Conservation (phyloP, 225 moss, liverwort and hornwort species). For the Anthoceros angustus region DNA sequence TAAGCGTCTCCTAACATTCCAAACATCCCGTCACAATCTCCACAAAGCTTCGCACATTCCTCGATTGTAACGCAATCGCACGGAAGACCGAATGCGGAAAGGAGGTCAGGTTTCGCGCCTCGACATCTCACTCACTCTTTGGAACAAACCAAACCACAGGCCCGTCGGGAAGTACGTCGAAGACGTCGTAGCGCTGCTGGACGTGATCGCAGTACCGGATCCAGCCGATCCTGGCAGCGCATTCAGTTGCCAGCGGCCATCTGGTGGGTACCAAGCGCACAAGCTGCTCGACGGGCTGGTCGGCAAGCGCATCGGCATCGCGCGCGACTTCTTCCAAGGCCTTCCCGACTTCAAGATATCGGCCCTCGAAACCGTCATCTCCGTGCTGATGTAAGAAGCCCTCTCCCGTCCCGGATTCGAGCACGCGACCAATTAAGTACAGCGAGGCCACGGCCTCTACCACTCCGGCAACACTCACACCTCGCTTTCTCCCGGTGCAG, state of each 20-base stretch:
- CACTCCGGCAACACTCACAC: background rate
- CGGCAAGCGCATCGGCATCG: constrained; percentile 6
- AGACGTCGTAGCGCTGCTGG: background rate
- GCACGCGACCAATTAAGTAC: background rate
- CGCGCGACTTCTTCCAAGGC: background rate
- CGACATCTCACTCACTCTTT: too few relatives aligned
- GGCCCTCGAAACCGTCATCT: background rate
- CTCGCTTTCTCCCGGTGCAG: background rate
- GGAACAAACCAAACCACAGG: background rate
- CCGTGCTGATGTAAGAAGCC: background rate
- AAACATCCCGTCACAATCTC: background rate
- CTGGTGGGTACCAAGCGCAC: background rate
- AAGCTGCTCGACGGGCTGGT: background rate
- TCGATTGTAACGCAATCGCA: background rate
- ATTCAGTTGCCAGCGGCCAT: background rate
- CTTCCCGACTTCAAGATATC: background rate
- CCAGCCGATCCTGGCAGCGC: background rate
- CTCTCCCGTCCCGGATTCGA: background rate
- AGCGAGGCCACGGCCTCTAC: background rate
- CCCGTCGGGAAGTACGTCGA: background rate
- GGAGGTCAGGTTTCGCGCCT: too few relatives aligned
- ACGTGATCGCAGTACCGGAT: background rate
- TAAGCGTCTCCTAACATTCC: background rate
- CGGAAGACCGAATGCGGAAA: background rate
- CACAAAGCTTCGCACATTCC: background rate